These are phyloP conservation scores for Ophiostoma piceae DNA, from an alignment of 2,329 filamentous ascomycete species.

Conservation along the genomic window DNA sequence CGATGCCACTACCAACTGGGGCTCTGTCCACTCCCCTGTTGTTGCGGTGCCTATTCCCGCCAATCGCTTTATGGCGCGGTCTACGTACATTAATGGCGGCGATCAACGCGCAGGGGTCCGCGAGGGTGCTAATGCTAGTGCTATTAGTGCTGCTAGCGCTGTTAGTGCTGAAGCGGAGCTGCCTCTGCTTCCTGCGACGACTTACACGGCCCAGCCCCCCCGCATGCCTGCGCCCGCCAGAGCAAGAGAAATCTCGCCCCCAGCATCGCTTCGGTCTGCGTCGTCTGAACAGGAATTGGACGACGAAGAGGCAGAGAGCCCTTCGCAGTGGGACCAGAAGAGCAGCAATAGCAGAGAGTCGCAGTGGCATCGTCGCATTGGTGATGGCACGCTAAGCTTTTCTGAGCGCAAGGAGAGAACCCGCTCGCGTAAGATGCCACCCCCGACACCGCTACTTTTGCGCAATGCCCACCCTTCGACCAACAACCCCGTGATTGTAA, in stretches of 20 bases:
- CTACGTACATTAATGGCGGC: conserved; percentile 36
- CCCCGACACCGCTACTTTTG: conserved; percentile 52
- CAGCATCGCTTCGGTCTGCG: conserved; percentile 11
- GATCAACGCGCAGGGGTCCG: conserved; percentile 5
- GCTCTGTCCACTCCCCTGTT: conserved; percentile 47
- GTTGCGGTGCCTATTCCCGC: conserved; percentile 42
- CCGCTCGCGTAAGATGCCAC: conserved; percentile 48
- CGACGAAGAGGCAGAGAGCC: background rate
- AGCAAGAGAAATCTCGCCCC: conserved; percentile 2
- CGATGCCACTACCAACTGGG: conserved; percentile 44
- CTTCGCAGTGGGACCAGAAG: conserved; percentile 17
- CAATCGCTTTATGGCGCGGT: conserved; percentile 39
- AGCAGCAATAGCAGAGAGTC: conserved; percentile 29
- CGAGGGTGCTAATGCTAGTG: background rate
- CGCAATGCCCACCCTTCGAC: conserved; percentile 35
- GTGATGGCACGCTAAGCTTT: conserved; percentile 55
- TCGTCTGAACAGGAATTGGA: conserved; percentile 9
- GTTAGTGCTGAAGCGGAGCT: conserved; percentile 2
- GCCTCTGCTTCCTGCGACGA: conserved; percentile 18
- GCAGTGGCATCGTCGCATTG: conserved; percentile 53
- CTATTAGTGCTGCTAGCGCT: background rate
- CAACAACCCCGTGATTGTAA: conserved; percentile 42
- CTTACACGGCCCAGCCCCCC: conserved; percentile 12
- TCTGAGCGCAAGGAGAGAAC: conserved; percentile 46
- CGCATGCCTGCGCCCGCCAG: background rate